Conservation (phyloP, 208 protist species). For the Crithidia expoeki region DNA sequence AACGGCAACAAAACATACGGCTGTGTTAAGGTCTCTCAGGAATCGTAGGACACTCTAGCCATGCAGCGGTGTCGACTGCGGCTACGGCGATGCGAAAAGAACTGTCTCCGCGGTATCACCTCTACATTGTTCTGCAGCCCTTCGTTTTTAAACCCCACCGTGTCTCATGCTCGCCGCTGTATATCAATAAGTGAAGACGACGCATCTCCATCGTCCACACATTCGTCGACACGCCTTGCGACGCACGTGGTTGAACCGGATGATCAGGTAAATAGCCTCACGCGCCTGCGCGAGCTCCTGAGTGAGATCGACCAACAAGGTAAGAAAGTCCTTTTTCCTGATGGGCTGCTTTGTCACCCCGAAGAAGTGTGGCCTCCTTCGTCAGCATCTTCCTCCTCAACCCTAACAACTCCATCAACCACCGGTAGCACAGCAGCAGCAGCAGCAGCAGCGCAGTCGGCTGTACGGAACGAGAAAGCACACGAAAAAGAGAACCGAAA, state of each 20-base stretch:
- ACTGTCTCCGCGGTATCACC: too few relatives aligned
- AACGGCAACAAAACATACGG: too few relatives aligned
- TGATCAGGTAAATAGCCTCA: neutral
- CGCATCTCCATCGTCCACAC: neutral
- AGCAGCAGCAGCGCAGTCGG: neutral
- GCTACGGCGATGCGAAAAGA: too few relatives aligned
- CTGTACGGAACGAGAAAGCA: neutral
- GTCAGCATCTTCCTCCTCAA: neutral
- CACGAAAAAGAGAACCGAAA: neutral
- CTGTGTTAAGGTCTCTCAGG: too few relatives aligned
- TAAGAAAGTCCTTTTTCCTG: neutral
- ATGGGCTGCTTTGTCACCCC: neutral
- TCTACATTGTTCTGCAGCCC: too few relatives aligned
- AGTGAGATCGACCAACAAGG: neutral
- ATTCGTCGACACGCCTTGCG: neutral
- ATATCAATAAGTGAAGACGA: neutral
- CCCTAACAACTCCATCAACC: neutral
- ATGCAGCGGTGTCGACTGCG: too few relatives aligned
- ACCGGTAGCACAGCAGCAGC: neutral
- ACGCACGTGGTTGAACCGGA: neutral
- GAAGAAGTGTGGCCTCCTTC: conserved; percentile 8
- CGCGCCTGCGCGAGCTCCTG: conserved; percentile 20
- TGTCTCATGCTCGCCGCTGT: neutral
- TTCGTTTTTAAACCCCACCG: neutral
- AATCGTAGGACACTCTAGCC: too few relatives aligned